Base-by-base conservation (phyloP, 768 basidiomycete genomes). In the Lentinula detonsa region DNA sequence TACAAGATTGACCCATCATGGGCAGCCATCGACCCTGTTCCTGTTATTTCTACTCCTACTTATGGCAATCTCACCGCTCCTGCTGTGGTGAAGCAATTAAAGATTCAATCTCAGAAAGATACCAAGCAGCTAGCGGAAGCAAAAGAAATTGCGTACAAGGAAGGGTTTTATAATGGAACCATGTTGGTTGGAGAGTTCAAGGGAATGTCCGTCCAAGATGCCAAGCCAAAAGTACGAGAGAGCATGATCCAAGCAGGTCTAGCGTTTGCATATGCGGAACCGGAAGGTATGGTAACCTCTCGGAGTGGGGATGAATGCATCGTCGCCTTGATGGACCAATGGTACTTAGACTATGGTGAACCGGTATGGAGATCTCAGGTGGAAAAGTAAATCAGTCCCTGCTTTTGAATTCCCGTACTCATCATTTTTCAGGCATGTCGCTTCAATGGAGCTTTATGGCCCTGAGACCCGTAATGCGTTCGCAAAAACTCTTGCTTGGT, bases 271-370 rank as follows among this genome's bases (percentile, higher is more conserved):
- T 99, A 99, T 71, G 94, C 95, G 9, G 96, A 98, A 74, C 96
- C 96, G 0, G 95, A 98, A 73, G 90, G 90, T 60, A 71, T 92
- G 65, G 89, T 98, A 68, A 85, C 95, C 68, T 92, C 89, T 49
- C 81, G 96, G 48, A 93, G 90, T 72, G 86, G 84, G n/a, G 97
- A 99, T 69, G 96, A 98, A 74, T 99, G 97, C 76, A 91, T 98
- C 18, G 94, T 99, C 61, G 95, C 96, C 3, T 76, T 99, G 65
- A 95, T 95, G 85, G 97, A 99, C 71, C 97, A 99, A 74, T 99
- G 96, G 95, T 99, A 98, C 74, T 75, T 98, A 73, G 94, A 98
- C 73, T 99, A 98, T 67, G 97, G 96, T 66, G 94, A 98, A 77
- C 73, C 84, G 1, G 70, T 72, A n/a, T 99, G 97, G 97, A 91